These are phyloP conservation scores for Plantago coronopus DNA, from an alignment of 305 asterid species.

Conservation along the genomic window DNA sequence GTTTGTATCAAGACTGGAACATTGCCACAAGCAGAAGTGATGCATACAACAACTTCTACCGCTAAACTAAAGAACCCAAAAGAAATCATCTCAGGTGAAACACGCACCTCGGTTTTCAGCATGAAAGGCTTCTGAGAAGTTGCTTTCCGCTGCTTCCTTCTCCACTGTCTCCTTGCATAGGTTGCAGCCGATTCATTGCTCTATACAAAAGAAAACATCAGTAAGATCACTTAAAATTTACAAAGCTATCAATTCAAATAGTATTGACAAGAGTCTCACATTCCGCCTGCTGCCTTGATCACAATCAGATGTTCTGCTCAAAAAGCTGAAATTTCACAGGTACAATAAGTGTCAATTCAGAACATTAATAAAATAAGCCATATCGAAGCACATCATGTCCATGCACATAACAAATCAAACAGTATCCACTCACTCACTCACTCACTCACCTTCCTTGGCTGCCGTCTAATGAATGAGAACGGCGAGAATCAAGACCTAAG, in stretches of 20 bases:
- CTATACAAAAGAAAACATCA: slow-evolving; percentile 33
- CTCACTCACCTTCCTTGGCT: slow-evolving; percentile 66
- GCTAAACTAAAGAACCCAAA: slow-evolving; percentile 4
- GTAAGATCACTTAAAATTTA: slow-evolving; percentile 18
- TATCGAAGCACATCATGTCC: not conserved
- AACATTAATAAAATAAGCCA: slow-evolving; percentile 18
- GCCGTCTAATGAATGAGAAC: slow-evolving; percentile 64
- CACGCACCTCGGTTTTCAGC: slow-evolving; percentile 56
- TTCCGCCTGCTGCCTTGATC: slow-evolving; percentile 52
- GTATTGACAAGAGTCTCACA: slow-evolving; percentile 40
- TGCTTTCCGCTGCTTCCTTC: slow-evolving; percentile 40
- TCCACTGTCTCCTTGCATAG: slow-evolving; percentile 44
- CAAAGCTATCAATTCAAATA: slow-evolving; percentile 1
- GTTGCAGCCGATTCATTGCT: slow-evolving; percentile 61
- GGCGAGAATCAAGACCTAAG: slow-evolving; percentile 62
- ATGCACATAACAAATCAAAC: slow-evolving; percentile 5
- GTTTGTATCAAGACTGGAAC: not conserved
- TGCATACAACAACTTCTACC: not conserved
- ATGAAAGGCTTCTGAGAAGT: slow-evolving; percentile 61
- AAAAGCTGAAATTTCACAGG: slow-evolving; percentile 37
- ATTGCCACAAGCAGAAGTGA: too few species aligned
- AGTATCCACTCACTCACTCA: slow-evolving; percentile 5
- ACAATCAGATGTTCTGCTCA: slow-evolving; percentile 45
- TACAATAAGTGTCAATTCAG: slow-evolving; percentile 23
- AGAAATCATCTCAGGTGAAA: not conserved